Conservation (phyloP, 306 rosid genomes). For the Macrotyloma uniflorum region DNA sequence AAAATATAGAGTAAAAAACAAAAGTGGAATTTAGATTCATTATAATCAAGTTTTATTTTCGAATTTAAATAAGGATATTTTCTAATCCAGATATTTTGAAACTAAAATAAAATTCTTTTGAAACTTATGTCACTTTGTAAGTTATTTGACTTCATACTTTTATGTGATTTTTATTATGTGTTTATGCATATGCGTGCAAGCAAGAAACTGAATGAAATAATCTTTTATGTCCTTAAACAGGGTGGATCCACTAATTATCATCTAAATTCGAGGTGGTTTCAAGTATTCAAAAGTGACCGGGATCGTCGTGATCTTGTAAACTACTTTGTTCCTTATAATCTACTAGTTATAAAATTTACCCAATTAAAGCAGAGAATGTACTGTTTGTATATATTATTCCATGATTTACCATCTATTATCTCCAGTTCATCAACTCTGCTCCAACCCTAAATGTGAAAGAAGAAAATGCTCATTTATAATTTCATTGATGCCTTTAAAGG, state of each 20-base stretch:
- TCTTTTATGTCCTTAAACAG: conserved; percentile 52
- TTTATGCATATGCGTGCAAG: conserved; percentile 19
- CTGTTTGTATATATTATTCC: conserved; percentile 28
- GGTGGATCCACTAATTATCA: conserved; percentile 95
- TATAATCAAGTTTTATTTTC: no score
- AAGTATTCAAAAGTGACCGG: conserved; percentile 85
- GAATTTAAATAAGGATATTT: no score
- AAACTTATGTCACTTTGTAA: no score
- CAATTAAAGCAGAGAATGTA: conserved; percentile 10
- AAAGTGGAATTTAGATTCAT: no score
- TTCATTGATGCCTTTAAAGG: conserved; percentile 57
- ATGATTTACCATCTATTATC: not conserved
- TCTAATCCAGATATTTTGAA: not conserved
- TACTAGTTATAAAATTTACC: not conserved
- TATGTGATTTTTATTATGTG: conserved; percentile 26
- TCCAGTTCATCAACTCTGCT: conserved; percentile 8
- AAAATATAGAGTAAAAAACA: no score
- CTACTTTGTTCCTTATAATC: conserved; percentile 35
- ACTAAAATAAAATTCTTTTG: not conserved
- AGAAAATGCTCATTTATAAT: conserved; percentile 39
- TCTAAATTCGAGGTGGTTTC: conserved; percentile 88
- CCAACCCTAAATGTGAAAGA: conserved; percentile 14
- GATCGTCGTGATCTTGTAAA: conserved; percentile 94
- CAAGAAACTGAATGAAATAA: conserved; percentile 35
- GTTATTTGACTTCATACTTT: not conserved